These are phyloP conservation scores for Copromyces sp. DNA, from an alignment of 495 filamentous ascomycete species.

Conservation along the genomic window DNA sequence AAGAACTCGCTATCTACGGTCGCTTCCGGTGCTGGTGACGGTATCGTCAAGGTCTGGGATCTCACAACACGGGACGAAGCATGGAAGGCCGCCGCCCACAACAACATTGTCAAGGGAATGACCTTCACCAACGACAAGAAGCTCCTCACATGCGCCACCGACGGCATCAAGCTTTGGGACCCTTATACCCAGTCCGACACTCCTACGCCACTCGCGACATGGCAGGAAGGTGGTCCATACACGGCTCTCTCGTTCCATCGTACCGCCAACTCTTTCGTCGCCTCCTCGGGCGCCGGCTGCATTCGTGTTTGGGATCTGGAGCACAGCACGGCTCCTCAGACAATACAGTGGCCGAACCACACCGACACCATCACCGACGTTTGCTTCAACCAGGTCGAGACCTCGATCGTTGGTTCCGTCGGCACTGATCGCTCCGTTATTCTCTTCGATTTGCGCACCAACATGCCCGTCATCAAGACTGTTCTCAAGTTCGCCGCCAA, in stretches of 20 bases:
- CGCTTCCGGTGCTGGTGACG: constrained; percentile 74
- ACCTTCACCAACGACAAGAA: constrained; percentile 78
- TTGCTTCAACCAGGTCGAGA: constrained; percentile 89
- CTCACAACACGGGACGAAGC: constrained; percentile 67
- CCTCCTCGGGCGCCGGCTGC: constrained; percentile 67
- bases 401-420: constrained; percentile 73
- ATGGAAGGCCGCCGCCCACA: constrained; percentile 70
- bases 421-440: constrained; percentile 79
- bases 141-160: constrained; percentile 80
- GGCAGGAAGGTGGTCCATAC: constrained; percentile 70
- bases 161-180: constrained; percentile 84
- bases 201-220: constrained; percentile 62
- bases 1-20: constrained; percentile 56
- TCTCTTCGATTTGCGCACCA: constrained; percentile 75
- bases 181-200: constrained; percentile 63
- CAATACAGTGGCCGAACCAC: constrained; percentile 74
- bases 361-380: constrained; percentile 88
- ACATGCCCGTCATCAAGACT: constrained; percentile 61
- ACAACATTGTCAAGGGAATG: constrained; percentile 80
- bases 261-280: constrained; percentile 57
- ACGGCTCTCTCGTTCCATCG: constrained; percentile 80
- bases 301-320: constrained; percentile 73
- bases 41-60: constrained; percentile 91
- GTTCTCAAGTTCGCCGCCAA: constrained; percentile 76
- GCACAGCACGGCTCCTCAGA: constrained; percentile 64